phyloP scores from a whole-genome alignment of 352 stramenopile species.

The Phytopythium delawarense region DNA sequence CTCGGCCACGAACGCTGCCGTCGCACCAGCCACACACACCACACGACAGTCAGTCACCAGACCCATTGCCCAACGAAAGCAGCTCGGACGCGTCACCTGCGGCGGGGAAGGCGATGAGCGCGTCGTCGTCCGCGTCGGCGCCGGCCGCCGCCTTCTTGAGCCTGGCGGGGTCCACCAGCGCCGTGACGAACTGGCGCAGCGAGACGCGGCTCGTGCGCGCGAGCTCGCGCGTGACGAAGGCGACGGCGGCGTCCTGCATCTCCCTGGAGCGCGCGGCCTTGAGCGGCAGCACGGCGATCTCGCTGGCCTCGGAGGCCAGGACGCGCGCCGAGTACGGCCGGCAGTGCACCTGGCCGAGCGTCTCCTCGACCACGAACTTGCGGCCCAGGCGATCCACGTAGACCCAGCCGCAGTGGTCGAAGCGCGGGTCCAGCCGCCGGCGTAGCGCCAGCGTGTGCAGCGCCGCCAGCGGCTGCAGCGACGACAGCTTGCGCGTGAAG shows the following conservation, averaged over 20 bases:
- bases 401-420: conserved; percentile 79
- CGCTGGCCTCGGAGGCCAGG: conserved; percentile 57
- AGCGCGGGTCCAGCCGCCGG: conserved; percentile 51
- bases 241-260: conserved; percentile 49
- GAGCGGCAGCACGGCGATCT: conserved; percentile 78
- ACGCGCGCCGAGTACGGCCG: conserved; percentile 74
- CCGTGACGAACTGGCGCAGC: conserved; percentile 41
- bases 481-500: conserved; percentile 69
- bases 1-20: conserved; percentile 58
- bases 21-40: background rate
- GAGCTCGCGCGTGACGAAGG: conserved; percentile 54
- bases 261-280: conserved; percentile 57
- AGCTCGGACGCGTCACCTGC: conserved; percentile 25
- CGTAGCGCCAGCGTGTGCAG: conserved; percentile 64
- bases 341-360: conserved; percentile 71
- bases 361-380: conserved; percentile 86
- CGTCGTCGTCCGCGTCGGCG: background rate
- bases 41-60: background rate
- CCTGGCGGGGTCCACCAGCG: conserved; percentile 40
- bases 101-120: conserved; percentile 33
- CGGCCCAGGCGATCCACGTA: conserved; percentile 76
- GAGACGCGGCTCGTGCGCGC: conserved; percentile 59
- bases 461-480: conserved; percentile 65
- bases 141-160: conserved; percentile 8
- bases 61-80: background rate